These are phyloP conservation scores for Gremmenia infestans DNA, from an alignment of 2,329 filamentous ascomycete species.

Conservation along the genomic window DNA sequence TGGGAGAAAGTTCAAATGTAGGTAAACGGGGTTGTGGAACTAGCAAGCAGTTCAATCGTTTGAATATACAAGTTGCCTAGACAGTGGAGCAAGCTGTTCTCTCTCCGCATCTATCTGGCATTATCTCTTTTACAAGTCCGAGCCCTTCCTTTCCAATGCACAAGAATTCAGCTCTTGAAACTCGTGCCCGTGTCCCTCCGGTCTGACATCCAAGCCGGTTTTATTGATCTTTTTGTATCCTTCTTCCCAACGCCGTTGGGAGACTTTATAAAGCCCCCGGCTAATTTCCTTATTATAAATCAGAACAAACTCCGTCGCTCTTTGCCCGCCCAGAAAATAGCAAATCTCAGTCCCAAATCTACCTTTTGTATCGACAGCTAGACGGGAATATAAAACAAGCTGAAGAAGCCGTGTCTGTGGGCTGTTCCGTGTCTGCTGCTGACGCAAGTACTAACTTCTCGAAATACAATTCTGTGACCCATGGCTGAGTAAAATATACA, in stretches of 20 bases:
- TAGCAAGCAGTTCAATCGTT: background rate
- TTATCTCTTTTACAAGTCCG: background rate
- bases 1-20: background rate
- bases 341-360: slow-evolving; percentile 14
- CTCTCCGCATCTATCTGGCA: background rate
- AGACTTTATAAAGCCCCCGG: background rate
- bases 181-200: slow-evolving; percentile 15
- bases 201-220: slow-evolving; percentile 1
- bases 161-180: slow-evolving; percentile 31
- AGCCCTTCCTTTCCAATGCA: slow-evolving; percentile 9
- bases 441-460: slow-evolving; percentile 8
- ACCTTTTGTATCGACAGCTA: slow-evolving; percentile 3
- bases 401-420: background rate
- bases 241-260: background rate
- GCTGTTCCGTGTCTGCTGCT: slow-evolving; percentile 8
- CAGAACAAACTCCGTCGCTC: no score
- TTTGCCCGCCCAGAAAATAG: background rate
- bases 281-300: no score
- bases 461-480: background rate
- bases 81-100: background rate
- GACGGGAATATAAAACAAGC: background rate
- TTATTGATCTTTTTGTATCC: background rate
- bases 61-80: background rate
- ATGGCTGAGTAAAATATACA: slow-evolving; percentile 6
- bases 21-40: background rate